These are phyloP conservation scores for Leccinum fuscescens DNA, from an alignment of 1,284 basidiomycete genomes.

Conservation along the genomic window DNA sequence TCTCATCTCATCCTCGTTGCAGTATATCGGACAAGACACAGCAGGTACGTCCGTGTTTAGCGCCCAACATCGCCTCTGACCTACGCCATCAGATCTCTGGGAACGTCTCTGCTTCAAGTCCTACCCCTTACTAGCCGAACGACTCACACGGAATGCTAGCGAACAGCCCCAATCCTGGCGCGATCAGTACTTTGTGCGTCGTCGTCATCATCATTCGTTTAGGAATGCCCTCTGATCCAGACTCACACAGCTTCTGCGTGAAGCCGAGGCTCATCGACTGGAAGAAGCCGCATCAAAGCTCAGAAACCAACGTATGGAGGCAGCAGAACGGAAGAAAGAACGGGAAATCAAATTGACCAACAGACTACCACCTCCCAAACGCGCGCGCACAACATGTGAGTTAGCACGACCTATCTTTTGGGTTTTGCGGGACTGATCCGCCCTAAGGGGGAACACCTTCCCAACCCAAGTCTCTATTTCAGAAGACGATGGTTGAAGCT, in stretches of 20 bases:
- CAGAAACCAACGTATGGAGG: constrained; percentile 62
- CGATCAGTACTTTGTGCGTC: constrained; percentile 62
- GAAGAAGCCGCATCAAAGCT: constrained; percentile 59
- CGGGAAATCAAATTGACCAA: constrained; percentile 71
- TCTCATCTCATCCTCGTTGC: constrained; percentile 16
- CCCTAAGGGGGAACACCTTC: constrained; percentile 45
- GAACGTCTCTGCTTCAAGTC: constrained; percentile 57
- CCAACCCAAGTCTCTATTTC: constrained; percentile 67
- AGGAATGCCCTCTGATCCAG: constrained; percentile 9
- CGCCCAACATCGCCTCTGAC: constrained; percentile 7
- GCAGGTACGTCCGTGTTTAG: constrained; percentile 43
- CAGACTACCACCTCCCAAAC: constrained; percentile 60
- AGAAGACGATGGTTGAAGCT: constrained; percentile 70
- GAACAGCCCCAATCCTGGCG: constrained; percentile 63
- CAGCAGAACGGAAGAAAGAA: constrained; percentile 68
- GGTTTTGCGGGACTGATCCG: constrained; percentile 11
- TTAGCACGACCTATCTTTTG: constrained; percentile 32
- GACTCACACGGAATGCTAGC: constrained; percentile 25
- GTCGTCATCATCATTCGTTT: constrained; percentile 23
- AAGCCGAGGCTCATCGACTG: constrained; percentile 56
- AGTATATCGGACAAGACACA: constrained; percentile 61
- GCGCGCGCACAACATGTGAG: constrained; percentile 53
- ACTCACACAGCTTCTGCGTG: constrained; percentile 46
- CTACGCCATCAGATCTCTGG: constrained; percentile 59
- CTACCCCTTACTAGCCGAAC: constrained; percentile 52